Conservation (phyloP, 1,284 basidiomycete species). For the Tylopilus sp. region DNA sequence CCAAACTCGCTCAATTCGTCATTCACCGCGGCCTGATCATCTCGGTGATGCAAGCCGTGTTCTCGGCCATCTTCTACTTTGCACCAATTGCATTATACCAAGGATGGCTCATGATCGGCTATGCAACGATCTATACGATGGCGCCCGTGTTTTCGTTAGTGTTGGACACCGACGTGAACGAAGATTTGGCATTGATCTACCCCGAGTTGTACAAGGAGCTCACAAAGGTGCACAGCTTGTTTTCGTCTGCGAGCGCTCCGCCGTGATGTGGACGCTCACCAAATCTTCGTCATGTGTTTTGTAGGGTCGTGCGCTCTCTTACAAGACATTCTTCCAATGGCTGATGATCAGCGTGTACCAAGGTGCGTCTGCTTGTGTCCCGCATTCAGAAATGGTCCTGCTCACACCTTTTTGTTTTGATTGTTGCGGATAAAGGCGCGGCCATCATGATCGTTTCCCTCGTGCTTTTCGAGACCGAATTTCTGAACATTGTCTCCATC, state of each 20-base stretch:
- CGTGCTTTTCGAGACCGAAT: slow-evolving; percentile 95
- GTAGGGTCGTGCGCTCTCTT: slow-evolving; percentile 87
- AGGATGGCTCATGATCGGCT: slow-evolving; percentile 97
- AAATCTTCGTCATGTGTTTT: neutral
- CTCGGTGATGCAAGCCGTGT: slow-evolving; percentile 96
- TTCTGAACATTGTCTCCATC: slow-evolving; percentile 96
- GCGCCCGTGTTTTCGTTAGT: slow-evolving; percentile 97
- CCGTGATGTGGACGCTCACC: slow-evolving; percentile 1
- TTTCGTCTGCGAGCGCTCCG: neutral
- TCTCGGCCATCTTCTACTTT: slow-evolving; percentile 98
- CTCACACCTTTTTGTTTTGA: neutral
- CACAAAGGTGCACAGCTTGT: slow-evolving; percentile 64
- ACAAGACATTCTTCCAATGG: slow-evolving; percentile 99
- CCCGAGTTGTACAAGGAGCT: slow-evolving; percentile 98
- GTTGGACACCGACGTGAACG: slow-evolving; percentile 92
- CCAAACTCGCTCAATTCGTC: slow-evolving; percentile 97
- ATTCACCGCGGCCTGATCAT: slow-evolving; percentile 98
- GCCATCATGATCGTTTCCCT: slow-evolving; percentile 99
- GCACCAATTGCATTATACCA: slow-evolving; percentile 98
- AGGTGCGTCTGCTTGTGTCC: slow-evolving; percentile 47
- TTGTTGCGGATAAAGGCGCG: slow-evolving; percentile 54
- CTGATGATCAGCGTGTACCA: slow-evolving; percentile 97
- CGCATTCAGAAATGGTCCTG: neutral
- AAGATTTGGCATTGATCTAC: slow-evolving; percentile 92
- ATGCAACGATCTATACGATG: slow-evolving; percentile 98